Evolutionary conservation across 768 basidiomycete genomes (phyloP), one percentile per base, ranked within the genome.

Genomic region (Trametes cingulata): DNA sequence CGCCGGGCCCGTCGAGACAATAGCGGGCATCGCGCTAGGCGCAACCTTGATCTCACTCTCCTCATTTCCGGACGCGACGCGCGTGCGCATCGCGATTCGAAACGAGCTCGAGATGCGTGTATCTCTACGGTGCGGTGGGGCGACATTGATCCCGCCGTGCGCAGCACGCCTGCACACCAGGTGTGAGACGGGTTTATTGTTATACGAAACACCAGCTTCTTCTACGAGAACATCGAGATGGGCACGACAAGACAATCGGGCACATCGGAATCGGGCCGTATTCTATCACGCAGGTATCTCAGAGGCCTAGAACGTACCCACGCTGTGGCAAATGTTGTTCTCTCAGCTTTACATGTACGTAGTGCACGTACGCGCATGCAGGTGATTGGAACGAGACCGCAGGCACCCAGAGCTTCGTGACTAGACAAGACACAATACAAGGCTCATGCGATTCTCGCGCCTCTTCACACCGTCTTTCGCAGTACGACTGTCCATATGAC

Each of bases 161-260:
- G 48, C n/a, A 35, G 48, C 48, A 8, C n/a, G 37, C 35, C 14
- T 19, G 19, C 9, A 24, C 20, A 20, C 29, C 29, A 17, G 49
- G 13, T 36, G 52, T 36, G 53, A 45, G 43, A 46, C 42, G 15
- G n/a, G 2, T 14, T 47, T 56, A 56, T 56, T 56, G 54, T 56
- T 39, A 25, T 56, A 36, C 54, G 35, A 48, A 46, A 46, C 54
- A 25, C 54, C 22, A 10, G 25, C 29, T 17, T 19, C 5, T 37
- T 14, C 33, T 29, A 40, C 36, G 13, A 24, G 27, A 15, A 41
- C 20, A 33, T 46, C 35, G 22, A 7, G 33, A 36, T 36, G 10
- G 8, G 22, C 27, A 27, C 20, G 29, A 33, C 22, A 42, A 8
- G 12, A 37, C 24, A 20, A 43, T 56, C 13, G 45, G 20, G 36